Base-by-base conservation (phyloP, 257 asterid species). In the Fraxinus excelsior region DNA sequence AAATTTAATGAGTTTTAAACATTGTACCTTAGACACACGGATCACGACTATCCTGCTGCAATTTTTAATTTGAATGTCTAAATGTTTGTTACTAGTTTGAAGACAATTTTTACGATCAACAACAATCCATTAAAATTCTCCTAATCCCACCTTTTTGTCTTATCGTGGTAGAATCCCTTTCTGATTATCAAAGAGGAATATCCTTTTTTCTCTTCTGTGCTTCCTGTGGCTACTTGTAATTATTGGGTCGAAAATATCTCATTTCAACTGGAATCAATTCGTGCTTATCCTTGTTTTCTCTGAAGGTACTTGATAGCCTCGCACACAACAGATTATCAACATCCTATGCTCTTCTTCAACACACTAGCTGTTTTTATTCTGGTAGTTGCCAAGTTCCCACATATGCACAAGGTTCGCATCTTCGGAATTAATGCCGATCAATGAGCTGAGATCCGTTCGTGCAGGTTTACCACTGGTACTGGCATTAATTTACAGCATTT, bases 341-440 rank as follows among this genome's bases (percentile, higher is more conserved):
- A 94, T 51, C 99, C 97, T 0, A 90, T 94, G 99, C 89, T 94
- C 74, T 88, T 92, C 86, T 85, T 91, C 71, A 92, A 94, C 86
- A 92, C 99, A 19, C 60, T 92, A 23, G 97, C 98, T 11, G 99
- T 94, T 80, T 88, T 92, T 38, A 70, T 94, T 73, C 85, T 90
- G 79, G 97, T 94, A 60, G 96, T 94, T 53, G 99, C 99, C 73
- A 94, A 94, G 85, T 94, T 94, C 79, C 98, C 99, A 0, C 74
- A 89, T 78, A 92, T 92, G 99, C 99, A 94, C 90, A 94, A 92
- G 89, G 99, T 94, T 69, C 97, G 99, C 42, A 94, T 94, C 76
- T 92, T 94, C 64, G 99, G 99, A 82, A 94, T 94, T 70, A 91
- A 91, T 75, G 97, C 89, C 1, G 98, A 86, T 64, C 93, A 90